Evolutionary conservation across 1,139 yeast genomes (phyloP), one percentile per base, ranked within the genome.

Genomic region (Taphrina deformans): DNA sequence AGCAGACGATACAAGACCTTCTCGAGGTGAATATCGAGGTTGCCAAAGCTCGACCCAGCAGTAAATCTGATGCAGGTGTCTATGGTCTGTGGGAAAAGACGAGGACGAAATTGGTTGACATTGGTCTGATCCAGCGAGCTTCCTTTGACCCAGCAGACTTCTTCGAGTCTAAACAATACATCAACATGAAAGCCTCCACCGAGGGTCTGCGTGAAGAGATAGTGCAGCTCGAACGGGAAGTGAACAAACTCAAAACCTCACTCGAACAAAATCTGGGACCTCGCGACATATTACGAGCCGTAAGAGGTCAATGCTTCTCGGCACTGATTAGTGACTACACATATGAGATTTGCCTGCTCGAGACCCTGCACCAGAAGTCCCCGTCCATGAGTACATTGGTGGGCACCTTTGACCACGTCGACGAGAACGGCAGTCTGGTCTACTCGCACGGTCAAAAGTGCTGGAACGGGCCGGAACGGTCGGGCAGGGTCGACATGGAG

Each of bases 391-490:
- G 44, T 29, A 16, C 59, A 66, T 72, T 24, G 70, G 72, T 53
- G 73, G 72, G 41, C 70, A 48, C 2, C 16, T 59, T 48, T 50
- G 62, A 65, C 9, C 27, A 60, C 6, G 68, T 68, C 27, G 75
- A 72, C 51, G 75, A 72, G 65, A 77, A 77, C 9, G 69, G 82
- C 46, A 76, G 74, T 10, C 75, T 85, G 21, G 75, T 76, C 31
- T 92, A 61, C 48, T n/a, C 66, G 4, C 75, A 79, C 38, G 99
- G 99, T n/a, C 85, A 85, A 60, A 82, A 82, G 72, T 95, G 99
- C 75, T 93, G 99, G 97, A 89, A 91, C 74, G 99, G 99, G 0
- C 98, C 98, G 2, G 75, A 79, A 31, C 83, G 99, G 73, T 82
- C 87, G 40, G 92, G 91, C 0, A 77, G 76, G 10, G 85, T 89